Evolutionary conservation across 768 basidiomycete species (phyloP).

Genomic region (Termitomyces sp.): DNA sequence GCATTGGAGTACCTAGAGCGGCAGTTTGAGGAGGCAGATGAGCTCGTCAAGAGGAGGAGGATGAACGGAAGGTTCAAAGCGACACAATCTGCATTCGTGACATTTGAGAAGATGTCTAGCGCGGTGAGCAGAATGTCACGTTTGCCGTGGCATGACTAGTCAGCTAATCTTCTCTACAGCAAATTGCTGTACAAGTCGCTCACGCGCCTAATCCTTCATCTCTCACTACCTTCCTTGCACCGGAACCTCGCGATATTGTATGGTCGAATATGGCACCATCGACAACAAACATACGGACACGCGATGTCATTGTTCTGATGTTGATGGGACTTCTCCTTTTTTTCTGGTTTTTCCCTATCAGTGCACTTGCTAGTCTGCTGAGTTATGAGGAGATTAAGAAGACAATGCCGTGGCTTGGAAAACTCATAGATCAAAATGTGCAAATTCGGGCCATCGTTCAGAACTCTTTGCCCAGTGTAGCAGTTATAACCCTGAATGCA

Average conservation of each 20-base stretch:
- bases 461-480: slow-evolving; percentile 89
- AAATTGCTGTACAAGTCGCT: slow-evolving; percentile 85
- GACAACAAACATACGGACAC: slow-evolving; percentile 47
- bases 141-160: background rate
- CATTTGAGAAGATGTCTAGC: slow-evolving; percentile 92
- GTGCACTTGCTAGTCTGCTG: slow-evolving; percentile 78
- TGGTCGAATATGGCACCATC: slow-evolving; percentile 88
- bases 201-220: slow-evolving; percentile 66
- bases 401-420: slow-evolving; percentile 80
- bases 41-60: slow-evolving; percentile 72
- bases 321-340: slow-evolving; percentile 74
- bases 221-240: slow-evolving; percentile 70
- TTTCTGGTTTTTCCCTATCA: slow-evolving; percentile 91
- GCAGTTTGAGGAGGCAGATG: slow-evolving; percentile 77
- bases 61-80: slow-evolving; percentile 71
- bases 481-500: slow-evolving; percentile 87
- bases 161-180: slow-evolving; percentile 32
- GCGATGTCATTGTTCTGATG: slow-evolving; percentile 67
- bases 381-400: slow-evolving; percentile 95
- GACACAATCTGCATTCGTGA: slow-evolving; percentile 87
- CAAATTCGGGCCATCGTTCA: slow-evolving; percentile 85
- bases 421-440: slow-evolving; percentile 77
- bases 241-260: slow-evolving; percentile 93
- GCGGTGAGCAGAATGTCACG: slow-evolving; percentile 51
- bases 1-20: slow-evolving; percentile 85